Conservation (phyloP, 257 asterid genomes). For the Fraxinus americana region DNA sequence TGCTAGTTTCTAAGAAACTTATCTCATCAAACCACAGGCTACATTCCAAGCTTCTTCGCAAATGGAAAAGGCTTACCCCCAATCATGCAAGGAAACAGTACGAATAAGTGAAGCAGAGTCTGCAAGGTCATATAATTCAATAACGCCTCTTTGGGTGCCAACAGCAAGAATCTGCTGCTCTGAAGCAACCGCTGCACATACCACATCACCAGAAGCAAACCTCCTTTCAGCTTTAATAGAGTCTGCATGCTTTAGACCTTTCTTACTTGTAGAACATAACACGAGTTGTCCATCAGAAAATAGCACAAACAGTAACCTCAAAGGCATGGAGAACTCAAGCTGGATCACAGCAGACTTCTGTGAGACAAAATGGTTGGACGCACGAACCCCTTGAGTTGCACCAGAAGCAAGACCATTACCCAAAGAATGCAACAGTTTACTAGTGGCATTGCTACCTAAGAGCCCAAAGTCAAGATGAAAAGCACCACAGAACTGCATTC, state of each 20-base stretch:
- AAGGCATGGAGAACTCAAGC: constrained; percentile 64
- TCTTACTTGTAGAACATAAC: constrained; percentile 83
- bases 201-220: constrained; percentile 77
- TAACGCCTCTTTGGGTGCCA: constrained; percentile 83
- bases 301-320: constrained; percentile 74
- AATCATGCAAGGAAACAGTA: constrained; percentile 82
- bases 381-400: constrained; percentile 42
- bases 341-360: constrained; percentile 64
- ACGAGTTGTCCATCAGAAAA: constrained; percentile 78
- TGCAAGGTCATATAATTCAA: constrained; percentile 89
- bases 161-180: constrained; percentile 97
- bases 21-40: constrained; percentile 22
- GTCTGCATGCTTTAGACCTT: constrained; percentile 75
- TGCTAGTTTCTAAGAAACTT: constrained; percentile 24
- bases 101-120: constrained; percentile 80
- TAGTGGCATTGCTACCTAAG: constrained; percentile 43
- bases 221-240: constrained; percentile 67
- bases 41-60: constrained; percentile 29
- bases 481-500: constrained; percentile 77
- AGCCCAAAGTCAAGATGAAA: constrained; percentile 55
- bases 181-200: constrained; percentile 85
- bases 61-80: constrained; percentile 78
- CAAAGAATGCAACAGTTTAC: constrained; percentile 47
- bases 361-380: constrained; percentile 34
- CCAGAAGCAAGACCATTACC: constrained; percentile 63